Percentiles rank a stretch among this genome's conserved stretches.
Evolutionary conservation across 805 yeast species (phyloP).

Genomic region (Cyberlindnera petersonii): DNA sequence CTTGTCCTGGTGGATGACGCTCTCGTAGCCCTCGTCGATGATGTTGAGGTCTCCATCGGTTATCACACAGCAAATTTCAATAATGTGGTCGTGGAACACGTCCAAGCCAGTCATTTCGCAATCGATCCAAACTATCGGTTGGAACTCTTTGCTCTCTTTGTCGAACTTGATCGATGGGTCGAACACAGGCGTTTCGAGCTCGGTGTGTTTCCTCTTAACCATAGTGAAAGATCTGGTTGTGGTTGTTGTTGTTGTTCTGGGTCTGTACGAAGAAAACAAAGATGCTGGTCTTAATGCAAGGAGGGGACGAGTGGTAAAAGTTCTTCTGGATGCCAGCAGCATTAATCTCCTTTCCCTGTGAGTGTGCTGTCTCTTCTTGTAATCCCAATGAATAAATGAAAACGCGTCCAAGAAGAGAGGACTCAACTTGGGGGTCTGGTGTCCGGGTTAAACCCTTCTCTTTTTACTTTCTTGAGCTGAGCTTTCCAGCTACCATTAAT

Average conservation of each 20-base stretch:
- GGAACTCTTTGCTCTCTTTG: constrained; percentile 17
- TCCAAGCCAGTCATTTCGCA: constrained; percentile 98
- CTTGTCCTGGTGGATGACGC: constrained; percentile 69
- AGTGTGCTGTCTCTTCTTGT: too few relatives aligned
- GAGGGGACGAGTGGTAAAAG: too few relatives aligned
- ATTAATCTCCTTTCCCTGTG: too few relatives aligned
- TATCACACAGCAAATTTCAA: constrained; percentile 86
- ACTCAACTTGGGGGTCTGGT: background rate
- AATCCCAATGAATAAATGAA: too few relatives aligned
- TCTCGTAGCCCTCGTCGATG: constrained; percentile 76
- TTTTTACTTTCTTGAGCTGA: too few relatives aligned
- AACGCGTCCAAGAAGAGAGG: background rate
- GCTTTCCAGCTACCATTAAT: too few relatives aligned
- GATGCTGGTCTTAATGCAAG: too few relatives aligned
- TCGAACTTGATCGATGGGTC: constrained; percentile 13
- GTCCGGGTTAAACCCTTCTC: too few relatives aligned
- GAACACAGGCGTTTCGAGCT: constrained; percentile 20
- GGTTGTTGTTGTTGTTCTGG: background rate
- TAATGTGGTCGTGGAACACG: constrained; percentile 72
- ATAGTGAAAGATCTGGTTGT: constrained; percentile 1
- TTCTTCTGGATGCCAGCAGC: background rate
- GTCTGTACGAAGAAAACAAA: too few relatives aligned
- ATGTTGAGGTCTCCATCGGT: constrained; percentile 80
- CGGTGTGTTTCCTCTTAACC: constrained; percentile 13
- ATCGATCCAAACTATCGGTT: constrained; percentile 85